These are phyloP conservation scores for Solanum rostratum DNA, from an alignment of 257 asterid genomes.

Conservation along the genomic window DNA sequence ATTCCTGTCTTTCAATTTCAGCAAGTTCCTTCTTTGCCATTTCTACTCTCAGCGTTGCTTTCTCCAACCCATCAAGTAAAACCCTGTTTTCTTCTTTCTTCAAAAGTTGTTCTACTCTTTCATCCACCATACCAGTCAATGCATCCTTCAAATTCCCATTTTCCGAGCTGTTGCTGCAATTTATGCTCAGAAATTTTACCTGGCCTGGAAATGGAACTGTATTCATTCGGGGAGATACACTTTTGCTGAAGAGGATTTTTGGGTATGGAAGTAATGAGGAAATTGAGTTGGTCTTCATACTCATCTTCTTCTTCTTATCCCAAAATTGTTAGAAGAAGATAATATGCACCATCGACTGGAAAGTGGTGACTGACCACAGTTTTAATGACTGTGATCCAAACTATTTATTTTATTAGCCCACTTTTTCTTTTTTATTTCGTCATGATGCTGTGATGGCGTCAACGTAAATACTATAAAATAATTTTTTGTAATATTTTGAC, in stretches of 20 bases:
- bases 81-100: conserved; percentile 70
- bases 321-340: neutral
- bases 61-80: conserved; percentile 64
- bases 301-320: neutral
- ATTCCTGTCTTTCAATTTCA: conserved; percentile 66
- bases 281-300: conserved; percentile 24
- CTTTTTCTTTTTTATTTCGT: too few relatives aligned
- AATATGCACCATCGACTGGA: too few relatives aligned
- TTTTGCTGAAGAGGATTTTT: conserved; percentile 6
- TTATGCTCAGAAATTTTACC: conserved; percentile 11
- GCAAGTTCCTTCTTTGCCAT: conserved; percentile 64
- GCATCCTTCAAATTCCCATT: conserved; percentile 35
- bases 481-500: too few relatives aligned
- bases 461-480: too few relatives aligned
- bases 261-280: conserved; percentile 13
- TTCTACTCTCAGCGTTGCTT: conserved; percentile 75
- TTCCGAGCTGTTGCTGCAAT: conserved; percentile 35
- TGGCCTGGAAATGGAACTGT: conserved; percentile 5
- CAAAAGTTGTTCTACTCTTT: conserved; percentile 54
- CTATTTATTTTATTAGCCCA: too few relatives aligned
- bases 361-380: too few relatives aligned
- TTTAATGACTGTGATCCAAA: too few relatives aligned
- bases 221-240: conserved; percentile 1
- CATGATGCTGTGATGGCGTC: too few relatives aligned
- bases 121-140: conserved; percentile 63